Conservation (phyloP, 2,329 filamentous ascomycete genomes). For the Nothophoma quercina region DNA sequence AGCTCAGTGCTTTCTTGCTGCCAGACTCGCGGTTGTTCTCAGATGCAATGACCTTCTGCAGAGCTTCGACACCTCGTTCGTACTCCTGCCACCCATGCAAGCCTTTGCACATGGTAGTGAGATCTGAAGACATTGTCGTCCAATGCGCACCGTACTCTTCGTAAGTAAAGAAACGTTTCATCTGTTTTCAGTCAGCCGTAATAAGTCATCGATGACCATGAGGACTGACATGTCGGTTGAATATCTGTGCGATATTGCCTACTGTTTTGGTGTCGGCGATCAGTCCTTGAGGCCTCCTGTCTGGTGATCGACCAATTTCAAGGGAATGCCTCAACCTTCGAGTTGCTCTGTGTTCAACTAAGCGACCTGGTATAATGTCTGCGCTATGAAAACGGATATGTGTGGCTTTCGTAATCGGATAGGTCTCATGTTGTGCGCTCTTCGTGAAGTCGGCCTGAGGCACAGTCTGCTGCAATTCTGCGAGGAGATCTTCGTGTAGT, state of each 20-base stretch:
- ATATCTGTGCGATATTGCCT: constrained; percentile 61
- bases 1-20: constrained; percentile 77
- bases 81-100: constrained; percentile 79
- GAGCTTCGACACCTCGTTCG: constrained; percentile 83
- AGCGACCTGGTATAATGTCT: constrained; percentile 53
- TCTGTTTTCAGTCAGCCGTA: constrained; percentile 59
- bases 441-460: constrained; percentile 66
- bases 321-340: constrained; percentile 55
- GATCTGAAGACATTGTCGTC: constrained; percentile 81
- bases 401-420: constrained; percentile 46
- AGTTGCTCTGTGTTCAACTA: constrained; percentile 44
- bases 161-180: constrained; percentile 83
- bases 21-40: constrained; percentile 69
- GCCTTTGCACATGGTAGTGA: constrained; percentile 71
- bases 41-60: constrained; percentile 78
- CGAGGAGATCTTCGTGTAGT: constrained; percentile 82
- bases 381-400: constrained; percentile 59
- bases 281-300: constrained; percentile 47
- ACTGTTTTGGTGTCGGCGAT: constrained; percentile 62
- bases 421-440: constrained; percentile 40
- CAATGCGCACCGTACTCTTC: constrained; percentile 93
- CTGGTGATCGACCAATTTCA: constrained; percentile 53
- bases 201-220: constrained; percentile 23
- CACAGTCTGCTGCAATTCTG: constrained; percentile 73
- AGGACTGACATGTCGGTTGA: constrained; percentile 59